phyloP scores from a whole-genome alignment of 2,329 filamentous ascomycete genomes.

The Aspergillus neotritici region DNA sequence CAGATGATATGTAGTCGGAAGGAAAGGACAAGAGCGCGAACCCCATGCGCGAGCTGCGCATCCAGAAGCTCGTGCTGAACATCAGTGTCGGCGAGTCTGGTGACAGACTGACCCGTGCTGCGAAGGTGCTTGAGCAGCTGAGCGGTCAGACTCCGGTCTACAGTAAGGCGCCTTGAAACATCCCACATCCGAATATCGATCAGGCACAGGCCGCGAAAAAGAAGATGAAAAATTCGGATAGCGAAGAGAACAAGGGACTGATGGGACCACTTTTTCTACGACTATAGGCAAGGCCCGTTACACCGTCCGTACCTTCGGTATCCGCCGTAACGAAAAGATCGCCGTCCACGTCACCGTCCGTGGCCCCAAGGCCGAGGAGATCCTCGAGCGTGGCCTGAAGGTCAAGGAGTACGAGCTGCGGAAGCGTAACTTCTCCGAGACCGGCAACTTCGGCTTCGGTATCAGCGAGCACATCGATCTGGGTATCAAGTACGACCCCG shows the following conservation, averaged over 20 bases:
- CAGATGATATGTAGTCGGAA: conserved; percentile 55
- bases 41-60: conserved; percentile 99
- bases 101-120: conserved; percentile 99
- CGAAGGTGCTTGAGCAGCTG: conserved; percentile 99
- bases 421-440: conserved; percentile 99
- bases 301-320: conserved; percentile 99
- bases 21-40: conserved; percentile 74
- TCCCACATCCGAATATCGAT: conserved; percentile 31
- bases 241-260: conserved; percentile 8
- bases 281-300: conserved; percentile 92
- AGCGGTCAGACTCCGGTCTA: conserved; percentile 99
- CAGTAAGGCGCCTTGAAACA: conserved; percentile 54
- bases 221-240: not conserved
- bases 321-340: conserved; percentile 99
- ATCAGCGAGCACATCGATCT: conserved; percentile 99
- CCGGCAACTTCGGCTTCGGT: conserved; percentile 99
- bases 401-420: conserved; percentile 99
- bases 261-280: conserved; percentile 17
- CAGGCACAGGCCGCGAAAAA: not conserved
- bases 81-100: conserved; percentile 99
- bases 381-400: conserved; percentile 99
- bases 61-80: conserved; percentile 99
- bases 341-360: conserved; percentile 98
- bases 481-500: conserved; percentile 99
- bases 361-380: conserved; percentile 98